Evolutionary conservation across 139 green algal genomes (phyloP), one percentile per base, ranked within the genome.

Genomic region (Diplosphaera chodatii): DNA sequence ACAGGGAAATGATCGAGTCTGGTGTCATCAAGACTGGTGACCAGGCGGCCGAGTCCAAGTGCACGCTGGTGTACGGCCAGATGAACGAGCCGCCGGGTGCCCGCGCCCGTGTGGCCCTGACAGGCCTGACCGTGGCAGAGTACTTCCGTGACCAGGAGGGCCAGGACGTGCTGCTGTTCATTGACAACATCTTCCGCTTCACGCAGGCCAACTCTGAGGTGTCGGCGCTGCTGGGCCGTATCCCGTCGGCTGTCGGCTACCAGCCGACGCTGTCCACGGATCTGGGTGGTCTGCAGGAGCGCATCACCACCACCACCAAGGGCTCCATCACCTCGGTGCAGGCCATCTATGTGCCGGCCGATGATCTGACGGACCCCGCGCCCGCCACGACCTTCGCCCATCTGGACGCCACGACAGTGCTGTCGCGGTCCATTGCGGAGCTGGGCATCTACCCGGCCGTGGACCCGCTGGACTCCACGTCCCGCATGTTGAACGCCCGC

Each of bases 111-210:
- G 96, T 99, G 31, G 96, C 93, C 10, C 86, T 99, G 62, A 99
- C 94, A 32, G 95, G 95, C 32, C 86, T 99, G 62, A 98, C 96
- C 6, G 91, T 99, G 13, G 96, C 96, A 27, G 96, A 99, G 90
- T 94, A 98, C 84, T 99, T 99, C 95, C 91, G 96, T 85, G 96
- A 99, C 72, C 82, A 91, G 70, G 95, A 99, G 90, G 93, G 94
- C 31, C 96, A 99, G 86, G 96, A 99, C 78, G 96, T 99, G 88
- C 91, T 99, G 80, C 86, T 99, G 64, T 99, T 99, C 78, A 91
- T 99, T 23, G 96, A 99, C 91, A 99, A 99, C 90, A 99, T 99
- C 78, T 99, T 99, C 95, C 88, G 96, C 66, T 99, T 99, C 85
- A 99, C 96, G 25, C 93, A 97, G 87, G 93, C 94, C 64, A 98